Percentiles rank a stretch among this genome's conserved stretches.
These are phyloP conservation scores for Cadophora malorum DNA, from an alignment of 2,329 filamentous ascomycete genomes.

Conservation along the genomic window DNA sequence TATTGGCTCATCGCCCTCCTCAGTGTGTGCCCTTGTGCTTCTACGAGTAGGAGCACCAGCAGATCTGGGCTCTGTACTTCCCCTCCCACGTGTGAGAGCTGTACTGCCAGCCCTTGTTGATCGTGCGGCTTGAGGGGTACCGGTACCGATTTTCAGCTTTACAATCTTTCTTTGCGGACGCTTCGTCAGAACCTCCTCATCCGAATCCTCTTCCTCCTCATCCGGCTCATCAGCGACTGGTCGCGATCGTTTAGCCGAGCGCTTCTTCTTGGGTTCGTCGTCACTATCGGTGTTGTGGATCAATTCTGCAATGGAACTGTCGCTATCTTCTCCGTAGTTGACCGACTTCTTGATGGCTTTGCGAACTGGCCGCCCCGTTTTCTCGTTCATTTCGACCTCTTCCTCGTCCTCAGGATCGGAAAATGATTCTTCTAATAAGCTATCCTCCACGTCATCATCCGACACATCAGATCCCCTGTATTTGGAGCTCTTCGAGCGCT, in stretches of 20 bases:
- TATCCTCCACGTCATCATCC: conserved; percentile 62
- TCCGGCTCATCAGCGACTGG: conserved; percentile 19
- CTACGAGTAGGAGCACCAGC: conserved; percentile 37
- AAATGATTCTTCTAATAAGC: conserved; percentile 57
- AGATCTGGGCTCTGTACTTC: conserved; percentile 41
- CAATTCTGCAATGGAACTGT: conserved; percentile 44
- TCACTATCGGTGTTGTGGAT: conserved; percentile 44
- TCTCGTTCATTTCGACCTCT: conserved; percentile 52
- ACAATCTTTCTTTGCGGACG: conserved; percentile 37
- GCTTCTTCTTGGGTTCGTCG: conserved; percentile 29
- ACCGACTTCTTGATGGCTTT: conserved; percentile 53
- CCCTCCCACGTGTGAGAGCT: conserved; percentile 35
- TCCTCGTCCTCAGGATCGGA: conserved; percentile 51
- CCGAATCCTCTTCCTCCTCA: conserved; percentile 42
- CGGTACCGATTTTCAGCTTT: conserved; percentile 40
- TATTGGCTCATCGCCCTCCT: conserved; percentile 61
- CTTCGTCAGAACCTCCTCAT: conserved; percentile 28
- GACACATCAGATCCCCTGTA: conserved; percentile 69
- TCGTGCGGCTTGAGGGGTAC: conserved; percentile 36
- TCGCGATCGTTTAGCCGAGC: conserved; percentile 40
- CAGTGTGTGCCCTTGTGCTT: conserved; percentile 44
- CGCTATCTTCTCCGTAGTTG: conserved; percentile 57
- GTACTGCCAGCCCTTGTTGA: conserved; percentile 42
- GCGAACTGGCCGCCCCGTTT: conserved; percentile 56
- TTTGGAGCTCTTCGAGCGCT: conserved; percentile 48